Percentiles rank a stretch among this genome's conserved stretches.
These are phyloP conservation scores for Neocallimastix lanati DNA, from an alignment of 192 early-diverging fungal species.

Conservation along the genomic window DNA sequence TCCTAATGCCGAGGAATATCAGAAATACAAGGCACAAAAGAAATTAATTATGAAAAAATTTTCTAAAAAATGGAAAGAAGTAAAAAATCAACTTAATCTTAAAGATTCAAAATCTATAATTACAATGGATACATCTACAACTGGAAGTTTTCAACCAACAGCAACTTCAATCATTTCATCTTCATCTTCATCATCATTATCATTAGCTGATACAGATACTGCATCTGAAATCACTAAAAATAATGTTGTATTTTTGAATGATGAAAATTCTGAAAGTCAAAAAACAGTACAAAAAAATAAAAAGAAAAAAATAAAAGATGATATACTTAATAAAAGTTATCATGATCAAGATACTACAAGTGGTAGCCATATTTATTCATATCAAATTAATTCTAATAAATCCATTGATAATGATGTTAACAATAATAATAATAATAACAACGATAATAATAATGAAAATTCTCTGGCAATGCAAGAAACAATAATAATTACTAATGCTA, in stretches of 20 bases:
- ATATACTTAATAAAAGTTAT: not conserved
- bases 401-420: not conserved
- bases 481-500: not conserved
- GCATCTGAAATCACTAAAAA: too few relatives aligned
- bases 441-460: not conserved
- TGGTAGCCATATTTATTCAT: not conserved
- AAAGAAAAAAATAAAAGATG: too few relatives aligned
- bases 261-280: too few relatives aligned
- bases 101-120: not conserved
- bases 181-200: too few relatives aligned
- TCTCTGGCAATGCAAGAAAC: not conserved
- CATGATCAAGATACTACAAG: not conserved
- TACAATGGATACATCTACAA: too few relatives aligned
- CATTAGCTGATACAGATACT: too few relatives aligned
- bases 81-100: not conserved
- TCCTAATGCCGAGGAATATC: not conserved
- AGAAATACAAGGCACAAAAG: not conserved
- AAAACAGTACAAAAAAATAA: too few relatives aligned
- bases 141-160: too few relatives aligned
- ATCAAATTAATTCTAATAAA: not conserved
- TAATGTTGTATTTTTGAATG: too few relatives aligned
- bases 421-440: not conserved
- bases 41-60: not conserved
- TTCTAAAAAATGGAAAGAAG: not conserved
- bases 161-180: too few relatives aligned